Evolutionary conservation across 208 protist genomes (phyloP), one percentile per base, ranked within the genome.

Genomic region (Acanthamoeba sp.): DNA sequence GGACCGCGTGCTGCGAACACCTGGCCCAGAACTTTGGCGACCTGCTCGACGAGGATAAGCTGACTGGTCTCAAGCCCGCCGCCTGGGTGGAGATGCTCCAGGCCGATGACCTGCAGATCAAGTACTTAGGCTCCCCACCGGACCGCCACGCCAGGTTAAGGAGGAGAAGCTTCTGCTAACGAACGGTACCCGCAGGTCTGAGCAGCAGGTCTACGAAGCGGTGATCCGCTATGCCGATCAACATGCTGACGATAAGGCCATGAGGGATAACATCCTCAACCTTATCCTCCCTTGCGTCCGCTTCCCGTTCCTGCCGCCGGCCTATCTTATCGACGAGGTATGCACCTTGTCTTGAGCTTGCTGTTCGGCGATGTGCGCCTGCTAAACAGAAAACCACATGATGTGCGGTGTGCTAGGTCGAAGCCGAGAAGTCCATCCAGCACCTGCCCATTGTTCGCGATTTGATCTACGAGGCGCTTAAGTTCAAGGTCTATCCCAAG

Each of bases 201-300:
- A 90, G n/a, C 55, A 90, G 29, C 84, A 90, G 29, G 48, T 90
- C 5, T 90, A 66, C 57, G 84, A 90, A 66, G 84, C 84, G 20
- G 84, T 90, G 29, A 1, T 90, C 12, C 84, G 84, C 24, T 90
- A 90, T 32, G n/a, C 84, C 50, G 38, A 90, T 24, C 84, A 90
- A 32, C 29, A 32, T 18, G 36, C 7, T 9, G 84, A 71, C n/a
- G 48, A 69, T 12, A 10, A 10, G 7, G 57, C 84, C 1, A 22
- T 4, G 84, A 62, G 84, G 32, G 84, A 90, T 29, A 16, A 90
- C 6, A 34, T 66, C 18, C 50, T 90, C 20, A 66, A 7, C 27
- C 2, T 4, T 1, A 69, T 90, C 20, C 84, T 90, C 38, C 84
- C 84, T 18, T 90, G 48, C 57, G 84, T 90, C 18, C 84, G 84